Base-by-base conservation (phyloP, 441 rosid species). In the Pelargonium citronellum region DNA sequence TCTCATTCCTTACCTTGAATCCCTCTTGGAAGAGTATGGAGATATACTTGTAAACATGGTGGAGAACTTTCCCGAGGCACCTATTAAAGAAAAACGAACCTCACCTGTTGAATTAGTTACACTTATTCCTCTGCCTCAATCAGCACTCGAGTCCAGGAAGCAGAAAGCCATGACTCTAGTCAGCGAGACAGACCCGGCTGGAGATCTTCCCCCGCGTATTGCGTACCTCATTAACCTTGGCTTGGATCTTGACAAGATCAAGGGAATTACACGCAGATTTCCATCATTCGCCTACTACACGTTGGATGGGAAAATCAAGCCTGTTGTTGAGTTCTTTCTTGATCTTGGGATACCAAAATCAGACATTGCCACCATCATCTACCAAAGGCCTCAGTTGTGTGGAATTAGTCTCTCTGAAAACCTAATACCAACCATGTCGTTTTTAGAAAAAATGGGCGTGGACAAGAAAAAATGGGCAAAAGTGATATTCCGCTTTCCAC, bases 381-480 rank as follows among this genome's bases (percentile, higher is more conserved):
- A 78, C 69, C 88, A 83, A 79, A 83, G 91, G 60, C 91, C 96
- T 43, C 91, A 88, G 71, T 73, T 90, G 0, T 88, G 91, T 57
- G 96, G 93, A 61, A 84, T 90, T 27, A 90, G 93, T 78, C 74
- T 90, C 24, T 73, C 85, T 0, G 89, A 85, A 4, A 90, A 88
- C 66, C 74, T 90, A 11, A 87, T 76, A 68, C 93, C 96, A 4
- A 88, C 93, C 20, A 88, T 88, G 96, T 60, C 67, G n/a, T 85
- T 82, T 46, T 79, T 88, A 7, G 96, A 90, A 79, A 75, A 81
- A 7, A 67, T 88, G 71, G 96, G 96, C 0, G 81, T 90, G 13
- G 89, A 88, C 69, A 87, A 88, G 86, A 79, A 70, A 66, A 83
- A 80, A 15, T 90, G 96, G 96, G 93, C 96, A 11, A 88, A 85